Evolutionary conservation across 345 rosid genomes (phyloP).

Genomic region (Hibiscus trionum): DNA sequence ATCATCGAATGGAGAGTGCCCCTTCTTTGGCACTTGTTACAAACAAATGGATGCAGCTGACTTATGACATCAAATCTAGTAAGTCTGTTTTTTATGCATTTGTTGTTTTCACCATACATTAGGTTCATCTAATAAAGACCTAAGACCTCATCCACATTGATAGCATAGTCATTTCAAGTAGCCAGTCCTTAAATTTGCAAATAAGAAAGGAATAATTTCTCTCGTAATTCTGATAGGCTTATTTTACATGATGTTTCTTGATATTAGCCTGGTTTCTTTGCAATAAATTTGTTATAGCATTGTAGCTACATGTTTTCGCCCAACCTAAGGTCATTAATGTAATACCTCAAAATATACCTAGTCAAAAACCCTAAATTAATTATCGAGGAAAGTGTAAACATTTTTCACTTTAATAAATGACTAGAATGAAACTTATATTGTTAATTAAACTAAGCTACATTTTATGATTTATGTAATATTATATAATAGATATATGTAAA

Average conservation of each 20-base stretch:
- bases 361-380: too few species aligned
- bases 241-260: not conserved
- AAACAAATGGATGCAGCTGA: slow-evolving; percentile 81
- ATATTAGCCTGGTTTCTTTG: not conserved
- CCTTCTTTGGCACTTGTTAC: slow-evolving; percentile 61
- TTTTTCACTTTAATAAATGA: too few species aligned
- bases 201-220: not conserved
- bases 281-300: not conserved
- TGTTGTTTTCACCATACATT: not conserved
- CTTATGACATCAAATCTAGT: slow-evolving; percentile 67
- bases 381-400: too few species aligned
- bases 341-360: too few species aligned
- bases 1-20: slow-evolving; percentile 46
- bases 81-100: slow-evolving; percentile 13
- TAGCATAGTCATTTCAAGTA: not conserved
- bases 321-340: not conserved
- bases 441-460: too few species aligned
- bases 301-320: not conserved
- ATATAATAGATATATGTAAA: too few species aligned
- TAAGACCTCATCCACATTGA: not conserved
- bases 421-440: too few species aligned
- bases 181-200: slow-evolving; percentile 7
- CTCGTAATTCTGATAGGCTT: not conserved
- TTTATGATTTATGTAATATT: too few species aligned
- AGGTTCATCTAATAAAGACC: not conserved